Evolutionary conservation across 1,139 yeast genomes (phyloP), one percentile per base, ranked within the genome.

Genomic region (Taphrina deformans): DNA sequence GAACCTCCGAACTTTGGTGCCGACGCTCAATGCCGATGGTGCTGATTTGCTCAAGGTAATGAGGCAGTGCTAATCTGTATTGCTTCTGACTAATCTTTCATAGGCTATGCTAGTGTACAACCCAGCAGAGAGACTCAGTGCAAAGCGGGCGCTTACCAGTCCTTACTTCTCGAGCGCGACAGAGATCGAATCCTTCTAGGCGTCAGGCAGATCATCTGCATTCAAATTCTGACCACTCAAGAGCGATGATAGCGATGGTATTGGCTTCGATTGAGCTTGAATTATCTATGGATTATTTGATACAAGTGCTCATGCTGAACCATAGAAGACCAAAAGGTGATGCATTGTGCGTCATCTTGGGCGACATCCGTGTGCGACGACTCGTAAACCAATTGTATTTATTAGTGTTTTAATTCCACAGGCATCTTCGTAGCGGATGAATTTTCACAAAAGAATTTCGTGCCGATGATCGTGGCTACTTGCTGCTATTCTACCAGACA

Each of bases 61-160:
- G 27, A 44, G 16, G n/a, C 41, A 12, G n/a, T 7, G 6, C 6
- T 2, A n/a, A 12, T 10, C 18, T 29, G 23, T 3, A 9, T n/a
- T n/a, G 38, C 41, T 2, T 10, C 9, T 33, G 10, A 31, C 51
- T 45, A n/a, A 44, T n/a, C 6, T 66, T 10, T 10, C 5, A 38
- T 18, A 53, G 73, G 86, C 85, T 69, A 81, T 93, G 79, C 81
- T 95, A 70, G 86, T 88, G 7, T 93, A 90, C 76, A 99, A 93
- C 75, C 99, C 99, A 24, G 92, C 96, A 66, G 85, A 88, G 70
- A 83, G 99, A 75, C 89, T 93, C 72, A 88, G 96, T 73, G 99
- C 99, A 60, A 92, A 92, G 78, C 82, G 97, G 69, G 97, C 98
- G 1, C 82, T 92, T 69, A 76, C 83, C 69, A 99, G 93, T 77